Conservation (phyloP, 306 rosid species). For the Medicago ruthenica region DNA sequence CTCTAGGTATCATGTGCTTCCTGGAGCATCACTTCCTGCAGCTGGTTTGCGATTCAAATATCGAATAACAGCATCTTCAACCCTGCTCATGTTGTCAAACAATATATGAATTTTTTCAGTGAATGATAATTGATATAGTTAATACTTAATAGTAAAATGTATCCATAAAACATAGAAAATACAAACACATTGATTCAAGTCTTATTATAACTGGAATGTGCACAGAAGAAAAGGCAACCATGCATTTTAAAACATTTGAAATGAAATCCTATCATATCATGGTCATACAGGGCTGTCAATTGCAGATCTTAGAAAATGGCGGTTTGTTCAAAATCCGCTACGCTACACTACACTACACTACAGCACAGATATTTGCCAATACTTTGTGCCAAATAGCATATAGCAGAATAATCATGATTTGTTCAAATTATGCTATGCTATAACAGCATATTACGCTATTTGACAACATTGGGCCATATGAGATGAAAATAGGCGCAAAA, state of each 20-base stretch:
- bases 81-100: conserved; percentile 69
- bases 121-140: neutral
- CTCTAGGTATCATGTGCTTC: conserved; percentile 62
- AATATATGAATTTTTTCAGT: conserved; percentile 10
- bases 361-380: neutral
- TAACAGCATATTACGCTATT: neutral
- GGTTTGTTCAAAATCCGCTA: neutral
- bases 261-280: neutral
- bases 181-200: neutral
- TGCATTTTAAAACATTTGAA: conserved; percentile 7
- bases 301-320: neutral
- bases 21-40: conserved; percentile 83
- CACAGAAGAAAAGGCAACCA: conserved; percentile 11
- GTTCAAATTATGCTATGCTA: neutral
- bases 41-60: conserved; percentile 91
- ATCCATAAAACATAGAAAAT: neutral
- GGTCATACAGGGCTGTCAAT: neutral
- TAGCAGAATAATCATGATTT: neutral
- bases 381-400: neutral
- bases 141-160: neutral
- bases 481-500: neutral
- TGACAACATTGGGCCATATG: neutral
- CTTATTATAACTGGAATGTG: neutral
- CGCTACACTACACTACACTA: neutral
- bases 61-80: conserved; percentile 97